These are phyloP conservation scores for Dryadomyces quercivorus DNA, from an alignment of 2,329 filamentous ascomycete species.

Conservation along the genomic window DNA sequence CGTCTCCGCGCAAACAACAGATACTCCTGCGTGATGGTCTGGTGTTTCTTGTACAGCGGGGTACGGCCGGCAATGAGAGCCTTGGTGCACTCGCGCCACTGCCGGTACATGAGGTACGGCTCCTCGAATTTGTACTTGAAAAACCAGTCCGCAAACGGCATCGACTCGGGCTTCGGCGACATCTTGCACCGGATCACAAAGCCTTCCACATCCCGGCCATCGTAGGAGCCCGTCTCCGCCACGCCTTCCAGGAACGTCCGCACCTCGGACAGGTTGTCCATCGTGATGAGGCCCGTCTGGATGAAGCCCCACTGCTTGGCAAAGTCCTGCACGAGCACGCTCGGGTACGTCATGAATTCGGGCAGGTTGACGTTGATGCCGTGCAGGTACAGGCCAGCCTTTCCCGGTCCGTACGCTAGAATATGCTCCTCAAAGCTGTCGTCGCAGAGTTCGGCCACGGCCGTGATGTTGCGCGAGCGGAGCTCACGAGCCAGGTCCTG, in stretches of 20 bases:
- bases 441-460: constrained; percentile 92
- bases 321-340: constrained; percentile 73
- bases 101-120: constrained; percentile 95
- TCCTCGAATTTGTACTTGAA: constrained; percentile 99
- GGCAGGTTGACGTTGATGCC: constrained; percentile 95
- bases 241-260: constrained; percentile 72
- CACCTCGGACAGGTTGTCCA: constrained; percentile 62
- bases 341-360: constrained; percentile 77
- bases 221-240: constrained; percentile 79
- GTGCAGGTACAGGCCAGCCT: constrained; percentile 86
- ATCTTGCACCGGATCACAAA: constrained; percentile 89
- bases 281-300: constrained; percentile 69
- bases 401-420: constrained; percentile 69
- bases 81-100: constrained; percentile 97
- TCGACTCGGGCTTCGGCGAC: constrained; percentile 33
- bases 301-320: constrained; percentile 89
- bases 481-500: constrained; percentile 67
- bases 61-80: constrained; percentile 63
- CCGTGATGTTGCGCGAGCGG: constrained; percentile 73
- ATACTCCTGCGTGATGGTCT: constrained; percentile 84
- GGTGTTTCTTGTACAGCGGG: constrained; percentile 76
- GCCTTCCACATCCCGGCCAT: constrained; percentile 86
- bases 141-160: constrained; percentile 82
- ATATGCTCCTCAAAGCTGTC: constrained; percentile 97
- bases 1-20: constrained; percentile 66